These are phyloP conservation scores for Talinum fruticosum DNA, from an alignment of 148 eudicot species.

Conservation along the genomic window DNA sequence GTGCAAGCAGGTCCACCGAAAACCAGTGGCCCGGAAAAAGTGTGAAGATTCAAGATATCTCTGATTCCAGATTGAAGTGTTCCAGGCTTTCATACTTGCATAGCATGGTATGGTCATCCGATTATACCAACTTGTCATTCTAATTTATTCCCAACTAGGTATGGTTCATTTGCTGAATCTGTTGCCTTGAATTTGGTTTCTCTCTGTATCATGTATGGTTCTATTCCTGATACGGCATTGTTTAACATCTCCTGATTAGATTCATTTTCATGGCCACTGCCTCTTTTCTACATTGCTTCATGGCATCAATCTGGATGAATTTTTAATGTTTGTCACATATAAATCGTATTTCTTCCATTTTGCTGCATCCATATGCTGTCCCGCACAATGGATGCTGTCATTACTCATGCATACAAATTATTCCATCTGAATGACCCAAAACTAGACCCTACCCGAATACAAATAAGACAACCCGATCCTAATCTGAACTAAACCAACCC, in stretches of 20 bases:
- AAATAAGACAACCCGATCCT: background rate
- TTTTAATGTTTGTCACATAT: background rate
- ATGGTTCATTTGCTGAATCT: background rate
- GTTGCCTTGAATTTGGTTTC: constrained; percentile 1
- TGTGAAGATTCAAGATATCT: constrained; percentile 10
- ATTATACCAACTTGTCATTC: constrained; percentile 5
- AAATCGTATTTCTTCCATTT: background rate
- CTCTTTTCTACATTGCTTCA: background rate
- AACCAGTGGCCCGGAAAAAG: constrained; percentile 63
- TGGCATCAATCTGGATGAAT: background rate
- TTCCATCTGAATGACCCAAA: background rate
- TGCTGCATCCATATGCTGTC: background rate
- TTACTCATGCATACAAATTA: background rate
- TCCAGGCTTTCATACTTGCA: background rate
- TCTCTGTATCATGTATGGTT: constrained; percentile 5
- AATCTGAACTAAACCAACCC: background rate
- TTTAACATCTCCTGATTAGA: background rate
- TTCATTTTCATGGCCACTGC: background rate
- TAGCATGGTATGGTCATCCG: constrained; percentile 24
- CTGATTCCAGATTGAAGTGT: background rate
- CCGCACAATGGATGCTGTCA: background rate
- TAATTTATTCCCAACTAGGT: background rate
- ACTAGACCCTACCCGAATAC: background rate
- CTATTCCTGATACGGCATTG: background rate
- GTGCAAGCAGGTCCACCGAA: constrained; percentile 88